Percentiles rank a stretch among this genome's conserved stretches.
phyloP scores from a whole-genome alignment of 495 filamentous ascomycete species.

The Aspergillus nidulans region DNA sequence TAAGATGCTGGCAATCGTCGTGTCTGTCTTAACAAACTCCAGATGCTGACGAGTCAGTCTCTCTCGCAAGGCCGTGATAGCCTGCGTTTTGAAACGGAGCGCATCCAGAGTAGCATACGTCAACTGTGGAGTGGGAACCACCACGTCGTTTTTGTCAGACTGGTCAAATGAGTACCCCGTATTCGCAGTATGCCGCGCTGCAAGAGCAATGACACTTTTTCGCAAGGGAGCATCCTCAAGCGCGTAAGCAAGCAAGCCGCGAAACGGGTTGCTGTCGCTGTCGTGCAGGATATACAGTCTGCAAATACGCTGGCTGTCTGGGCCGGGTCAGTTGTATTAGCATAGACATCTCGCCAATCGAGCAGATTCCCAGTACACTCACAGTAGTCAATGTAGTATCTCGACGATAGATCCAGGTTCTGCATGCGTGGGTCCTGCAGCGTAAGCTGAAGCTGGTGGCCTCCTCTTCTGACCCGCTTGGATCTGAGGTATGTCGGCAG shows the following conservation, averaged over 20 bases:
- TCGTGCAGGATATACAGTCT: constrained; percentile 54
- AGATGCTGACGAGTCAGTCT: constrained; percentile 18
- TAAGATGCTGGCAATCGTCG: constrained; percentile 46
- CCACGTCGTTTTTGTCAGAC: constrained; percentile 3
- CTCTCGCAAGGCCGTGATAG: constrained; percentile 40
- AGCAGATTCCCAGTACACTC: constrained; percentile 10
- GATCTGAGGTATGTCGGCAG: too few species aligned
- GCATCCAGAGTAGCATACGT: constrained; percentile 38
- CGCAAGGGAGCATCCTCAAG: constrained; percentile 43
- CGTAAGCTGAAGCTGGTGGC: too few species aligned
- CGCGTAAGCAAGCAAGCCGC: constrained; percentile 47
- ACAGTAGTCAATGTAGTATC: constrained; percentile 51
- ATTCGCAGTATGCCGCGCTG: constrained; percentile 51
- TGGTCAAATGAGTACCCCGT: constrained; percentile 25
- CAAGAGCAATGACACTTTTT: constrained; percentile 49
- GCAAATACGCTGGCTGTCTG: constrained; percentile 51
- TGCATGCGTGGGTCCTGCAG: constrained; percentile 19
- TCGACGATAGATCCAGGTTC: constrained; percentile 29
- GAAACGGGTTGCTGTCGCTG: constrained; percentile 50
- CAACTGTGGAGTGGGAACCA: constrained; percentile 8
- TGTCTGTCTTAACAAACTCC: constrained; percentile 25
- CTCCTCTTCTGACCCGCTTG: too few species aligned
- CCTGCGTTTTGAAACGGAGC: constrained; percentile 45
- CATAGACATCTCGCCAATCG: not conserved
- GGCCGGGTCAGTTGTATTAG: not conserved